Base-by-base conservation (phyloP, 345 rosid genomes). In the Cardamine chenopodiifolia region DNA sequence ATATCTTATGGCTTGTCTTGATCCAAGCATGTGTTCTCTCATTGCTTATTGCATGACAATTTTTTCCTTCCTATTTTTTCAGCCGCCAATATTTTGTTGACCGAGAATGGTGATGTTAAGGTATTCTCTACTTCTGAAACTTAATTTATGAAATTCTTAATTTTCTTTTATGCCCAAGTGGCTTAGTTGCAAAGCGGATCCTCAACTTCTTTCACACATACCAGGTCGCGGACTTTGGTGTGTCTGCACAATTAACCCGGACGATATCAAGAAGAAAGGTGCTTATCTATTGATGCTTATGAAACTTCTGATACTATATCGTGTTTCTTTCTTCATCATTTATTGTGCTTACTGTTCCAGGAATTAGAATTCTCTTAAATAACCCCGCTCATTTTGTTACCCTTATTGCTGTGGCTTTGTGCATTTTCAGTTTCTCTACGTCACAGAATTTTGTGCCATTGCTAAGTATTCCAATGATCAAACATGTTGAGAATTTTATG, bases 201-300 rank as follows among this genome's bases (percentile, higher is more conserved):
- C 49, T 72, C 32, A 68, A 73, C 45, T 65, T 79, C 45, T 68
- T 52, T 66, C 77, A 56, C 52, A 63, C 47, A 61, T 74, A 49
- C 77, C 89, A 96, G 99, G 99, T 96, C 78, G 99, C 99, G 22
- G 99, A 92, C 83, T 96, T 96, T 88, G 99, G 99, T 35, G 99
- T 96, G 71, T 96, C 99, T 79, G 98, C 98, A 13, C 99, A 96
- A 79, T 83, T 96, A 67, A 96, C 99, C 28, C 89, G 98, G 80
- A 96, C 99, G 40, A 96, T 96, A 82, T 96, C 98, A 48, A 85
- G 95, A 85, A 92, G 99, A 84, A 96, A 96, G 99, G 99, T 96
- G 82, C 32, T 78, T 11, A 28, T 28, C 53, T 71, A 82, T 44
- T 59, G 77, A 50, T 55, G 39, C 49, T 48, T 56, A 71, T 60